Evolutionary conservation across 176 grass and related monocot species (phyloP).

Genomic region (Neostapfia colusana): DNA sequence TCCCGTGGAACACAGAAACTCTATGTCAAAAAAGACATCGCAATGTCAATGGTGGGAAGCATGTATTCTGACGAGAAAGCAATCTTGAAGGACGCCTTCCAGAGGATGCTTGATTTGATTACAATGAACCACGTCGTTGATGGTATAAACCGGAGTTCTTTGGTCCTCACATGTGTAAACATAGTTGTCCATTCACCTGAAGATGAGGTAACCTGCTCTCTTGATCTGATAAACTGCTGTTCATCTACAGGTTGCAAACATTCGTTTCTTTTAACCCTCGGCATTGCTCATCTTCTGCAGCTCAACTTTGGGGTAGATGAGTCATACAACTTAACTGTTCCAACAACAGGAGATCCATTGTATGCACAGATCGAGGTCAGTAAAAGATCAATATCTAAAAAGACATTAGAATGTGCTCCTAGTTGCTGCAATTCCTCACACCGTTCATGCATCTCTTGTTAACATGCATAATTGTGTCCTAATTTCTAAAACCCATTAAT

Average conservation of each 20-base stretch:
- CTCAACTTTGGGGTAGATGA: constrained; percentile 80
- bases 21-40: constrained; percentile 63
- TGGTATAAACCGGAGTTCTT: constrained; percentile 35
- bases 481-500: neutral
- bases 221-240: constrained; percentile 28
- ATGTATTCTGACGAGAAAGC: constrained; percentile 58
- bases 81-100: constrained; percentile 85
- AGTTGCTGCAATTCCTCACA: constrained; percentile 2
- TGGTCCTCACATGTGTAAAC: constrained; percentile 58
- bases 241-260: neutral
- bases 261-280: constrained; percentile 29
- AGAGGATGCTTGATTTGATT: constrained; percentile 60
- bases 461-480: constrained; percentile 31
- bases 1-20: constrained; percentile 61
- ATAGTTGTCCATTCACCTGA: constrained; percentile 56
- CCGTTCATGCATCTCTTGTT: neutral
- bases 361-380: constrained; percentile 77
- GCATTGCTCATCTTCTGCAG: constrained; percentile 51
- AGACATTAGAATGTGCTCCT: constrained; percentile 26
- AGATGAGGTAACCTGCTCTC: constrained; percentile 54
- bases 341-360: constrained; percentile 50
- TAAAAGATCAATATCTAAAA: constrained; percentile 16
- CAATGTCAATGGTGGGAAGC: constrained; percentile 62
- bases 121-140: constrained; percentile 54
- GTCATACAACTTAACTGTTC: constrained; percentile 73